These are phyloP conservation scores for Suillus subaureus DNA, from an alignment of 768 basidiomycete genomes.

Conservation along the genomic window DNA sequence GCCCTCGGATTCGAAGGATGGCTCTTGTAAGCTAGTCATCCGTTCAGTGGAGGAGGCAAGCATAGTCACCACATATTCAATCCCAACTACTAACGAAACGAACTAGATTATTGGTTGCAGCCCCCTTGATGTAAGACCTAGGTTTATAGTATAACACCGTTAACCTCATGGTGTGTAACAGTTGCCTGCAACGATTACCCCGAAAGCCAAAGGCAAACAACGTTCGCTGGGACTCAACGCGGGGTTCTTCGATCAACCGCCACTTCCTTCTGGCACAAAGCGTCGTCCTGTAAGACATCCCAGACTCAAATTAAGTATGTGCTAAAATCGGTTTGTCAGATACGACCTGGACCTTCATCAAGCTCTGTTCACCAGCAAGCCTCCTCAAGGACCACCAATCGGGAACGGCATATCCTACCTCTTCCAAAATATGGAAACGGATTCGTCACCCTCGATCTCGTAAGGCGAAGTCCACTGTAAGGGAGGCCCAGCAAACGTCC, in stretches of 20 bases:
- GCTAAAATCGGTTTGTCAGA: background rate
- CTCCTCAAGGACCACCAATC: background rate
- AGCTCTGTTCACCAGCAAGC: background rate
- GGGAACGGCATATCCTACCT: background rate
- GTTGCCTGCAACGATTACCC: background rate
- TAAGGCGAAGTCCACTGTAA: background rate
- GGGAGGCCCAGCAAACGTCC: background rate
- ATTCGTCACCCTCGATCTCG: background rate
- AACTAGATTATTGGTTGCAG: background rate
- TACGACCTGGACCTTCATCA: background rate
- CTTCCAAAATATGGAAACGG: background rate
- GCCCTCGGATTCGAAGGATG: constrained; percentile 1
- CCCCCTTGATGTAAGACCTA: background rate
- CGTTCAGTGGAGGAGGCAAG: constrained; percentile 1
- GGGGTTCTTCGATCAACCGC: background rate
- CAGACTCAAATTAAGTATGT: background rate
- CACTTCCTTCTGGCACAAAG: background rate
- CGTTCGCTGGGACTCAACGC: background rate
- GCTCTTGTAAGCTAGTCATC: background rate
- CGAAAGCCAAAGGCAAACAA: background rate
- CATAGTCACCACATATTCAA: background rate
- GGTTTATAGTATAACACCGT: background rate
- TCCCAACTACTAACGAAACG: background rate
- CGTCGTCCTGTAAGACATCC: background rate
- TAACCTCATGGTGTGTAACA: background rate